Evolutionary conservation across 257 asterid genomes (phyloP), one percentile per base, ranked within the genome.

Genomic region (Parsonsia alboflavescens): DNA sequence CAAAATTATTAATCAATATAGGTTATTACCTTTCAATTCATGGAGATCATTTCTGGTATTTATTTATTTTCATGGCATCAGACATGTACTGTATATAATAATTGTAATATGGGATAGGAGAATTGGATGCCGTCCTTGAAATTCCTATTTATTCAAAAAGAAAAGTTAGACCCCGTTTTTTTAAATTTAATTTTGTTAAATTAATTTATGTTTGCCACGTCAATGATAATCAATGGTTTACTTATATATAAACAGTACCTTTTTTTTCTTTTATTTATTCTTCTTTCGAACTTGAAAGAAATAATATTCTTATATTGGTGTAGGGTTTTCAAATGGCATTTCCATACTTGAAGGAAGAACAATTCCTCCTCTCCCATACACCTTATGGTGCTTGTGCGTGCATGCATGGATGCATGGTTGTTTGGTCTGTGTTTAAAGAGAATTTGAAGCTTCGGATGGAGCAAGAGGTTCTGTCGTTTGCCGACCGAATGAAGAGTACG

Each of bases 271-370:
- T 42, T 42, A 2, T 2, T 33, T 33, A 1, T 33, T 33, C 39
- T 33, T 33, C 3, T 33, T 33, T 33, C 39, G 39, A 33, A 1
- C 39, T 33, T 33, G 57, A 81, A 58, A 73, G 46, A 63, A 63
- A 16, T 15, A 78, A 58, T 70, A 76, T 70, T 82, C 79, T 67
- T 65, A 1, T 17, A 52, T 33, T 33, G 39, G 39, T 33, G 5
- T 33, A 30, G 36, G 22, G 68, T 17, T 70, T 33, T 64, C 58
- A 63, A 33, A 24, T 79, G 85, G 76, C 70, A 80, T 76, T 82
- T 84, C 91, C 89, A 75, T 48, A 61, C 69, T 81, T 74, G 71
- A 61, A 63, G 91, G 91, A 80, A 75, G 82, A 76, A 83, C 78
- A 71, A 79, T 76, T 73, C 76, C 78, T 73, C 76, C 78, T 48